A percentile compares a stretch with the other conserved stretches of the same genome.
Conservation (phyloP, 139 green algal species). For the Pleodorina starrii region DNA sequence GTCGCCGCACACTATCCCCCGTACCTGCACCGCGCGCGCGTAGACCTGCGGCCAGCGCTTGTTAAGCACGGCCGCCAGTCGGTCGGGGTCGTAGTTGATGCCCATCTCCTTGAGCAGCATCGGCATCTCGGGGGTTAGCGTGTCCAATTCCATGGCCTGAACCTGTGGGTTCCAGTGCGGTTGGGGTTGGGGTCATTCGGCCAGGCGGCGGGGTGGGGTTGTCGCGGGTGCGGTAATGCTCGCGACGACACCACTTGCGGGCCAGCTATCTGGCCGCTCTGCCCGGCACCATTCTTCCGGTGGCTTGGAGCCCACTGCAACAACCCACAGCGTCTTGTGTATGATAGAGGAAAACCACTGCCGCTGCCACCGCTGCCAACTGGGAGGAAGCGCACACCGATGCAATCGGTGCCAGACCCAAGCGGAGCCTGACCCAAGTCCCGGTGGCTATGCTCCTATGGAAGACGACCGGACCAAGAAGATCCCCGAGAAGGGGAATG, state of each 20-base stretch:
- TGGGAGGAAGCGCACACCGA: too few relatives aligned
- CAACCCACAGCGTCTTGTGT: too few relatives aligned
- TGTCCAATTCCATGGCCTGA: constrained; percentile 85
- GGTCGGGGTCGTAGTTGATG: constrained; percentile 85
- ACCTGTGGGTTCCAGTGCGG: constrained; percentile 61
- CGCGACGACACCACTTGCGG: not conserved
- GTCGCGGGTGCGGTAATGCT: not conserved
- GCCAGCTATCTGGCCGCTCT: not conserved
- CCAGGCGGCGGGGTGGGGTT: not conserved
- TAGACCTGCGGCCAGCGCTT: constrained; percentile 72
- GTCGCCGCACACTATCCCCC: too few relatives aligned
- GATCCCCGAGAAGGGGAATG: too few relatives aligned
- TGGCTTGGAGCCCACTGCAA: too few relatives aligned
- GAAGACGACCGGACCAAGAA: too few relatives aligned
- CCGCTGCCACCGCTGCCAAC: too few relatives aligned
- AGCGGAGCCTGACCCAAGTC: too few relatives aligned
- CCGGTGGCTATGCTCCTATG: too few relatives aligned
- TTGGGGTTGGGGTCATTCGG: not conserved
- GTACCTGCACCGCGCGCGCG: constrained; percentile 53
- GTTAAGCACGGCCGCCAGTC: constrained; percentile 68
- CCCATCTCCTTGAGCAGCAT: constrained; percentile 84
- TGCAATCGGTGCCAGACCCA: too few relatives aligned
- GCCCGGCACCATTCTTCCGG: too few relatives aligned
- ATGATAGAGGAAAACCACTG: too few relatives aligned
- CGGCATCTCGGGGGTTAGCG: constrained; percentile 81